Evolutionary conservation across 768 basidiomycete genomes (phyloP).

Genomic region (Leccinum broughii): DNA sequence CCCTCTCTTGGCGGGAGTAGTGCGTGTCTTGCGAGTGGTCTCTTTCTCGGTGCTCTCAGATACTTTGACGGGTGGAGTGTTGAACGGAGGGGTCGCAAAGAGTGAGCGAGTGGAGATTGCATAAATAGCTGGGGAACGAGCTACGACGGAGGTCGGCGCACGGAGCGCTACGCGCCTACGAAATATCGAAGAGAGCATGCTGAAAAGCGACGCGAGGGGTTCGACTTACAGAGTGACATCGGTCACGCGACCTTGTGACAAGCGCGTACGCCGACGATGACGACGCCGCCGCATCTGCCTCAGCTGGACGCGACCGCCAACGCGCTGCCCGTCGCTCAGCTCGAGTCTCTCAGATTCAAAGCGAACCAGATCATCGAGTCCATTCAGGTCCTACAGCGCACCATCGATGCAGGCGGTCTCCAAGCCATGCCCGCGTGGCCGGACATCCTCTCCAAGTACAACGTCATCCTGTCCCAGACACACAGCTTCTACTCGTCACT

Average conservation of each 20-base stretch:
- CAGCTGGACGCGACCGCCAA: slow-evolving; percentile 29
- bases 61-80: slow-evolving; percentile 9
- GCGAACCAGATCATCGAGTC: slow-evolving; percentile 79
- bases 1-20: slow-evolving; percentile 11
- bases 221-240: not conserved
- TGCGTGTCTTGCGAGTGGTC: slow-evolving; percentile 4
- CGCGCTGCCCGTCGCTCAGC: slow-evolving; percentile 60
- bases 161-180: slow-evolving; percentile 5
- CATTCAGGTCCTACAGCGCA: slow-evolving; percentile 61
- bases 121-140: slow-evolving; percentile 11
- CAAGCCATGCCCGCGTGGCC: slow-evolving; percentile 80
- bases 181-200: slow-evolving; percentile 19
- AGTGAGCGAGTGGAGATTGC: slow-evolving; percentile 20
- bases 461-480: slow-evolving; percentile 78
- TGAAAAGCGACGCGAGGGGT: not conserved
- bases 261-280: not conserved
- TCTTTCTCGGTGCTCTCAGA: not conserved
- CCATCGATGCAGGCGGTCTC: slow-evolving; percentile 57
- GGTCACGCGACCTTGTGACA: slow-evolving; percentile 22
- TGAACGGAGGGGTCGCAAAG: slow-evolving; percentile 22
- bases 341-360: slow-evolving; percentile 78
- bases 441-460: slow-evolving; percentile 85
- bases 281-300: not conserved
- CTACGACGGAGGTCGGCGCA: not conserved
- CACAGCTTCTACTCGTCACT: slow-evolving; percentile 73